These are phyloP conservation scores for Liquidambar formosana DNA, from an alignment of 164 flowering plant species.

Conservation along the genomic window DNA sequence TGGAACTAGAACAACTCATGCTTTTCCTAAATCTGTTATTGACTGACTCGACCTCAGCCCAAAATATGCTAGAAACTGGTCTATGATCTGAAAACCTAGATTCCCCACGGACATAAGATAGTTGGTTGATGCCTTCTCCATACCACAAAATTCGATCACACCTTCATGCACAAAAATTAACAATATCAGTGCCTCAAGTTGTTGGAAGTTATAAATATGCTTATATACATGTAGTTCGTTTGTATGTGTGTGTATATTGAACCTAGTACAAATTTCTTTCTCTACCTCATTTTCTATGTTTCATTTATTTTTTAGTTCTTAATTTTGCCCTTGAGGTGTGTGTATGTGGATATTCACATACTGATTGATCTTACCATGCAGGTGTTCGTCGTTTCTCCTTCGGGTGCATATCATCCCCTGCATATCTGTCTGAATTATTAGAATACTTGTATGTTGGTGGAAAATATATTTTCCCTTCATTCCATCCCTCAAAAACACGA, in stretches of 20 bases:
- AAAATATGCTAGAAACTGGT: conserved; percentile 69
- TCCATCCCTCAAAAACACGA: conserved; percentile 80
- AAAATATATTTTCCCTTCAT: conserved; percentile 82
- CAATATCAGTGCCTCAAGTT: background rate
- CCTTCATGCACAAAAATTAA: conserved; percentile 37
- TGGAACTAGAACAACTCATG: conserved; percentile 60
- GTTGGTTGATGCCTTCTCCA: conserved; percentile 71
- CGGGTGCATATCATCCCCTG: conserved; percentile 82
- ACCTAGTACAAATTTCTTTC: background rate
- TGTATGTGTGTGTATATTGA: too few species aligned
- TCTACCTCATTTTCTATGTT: background rate
- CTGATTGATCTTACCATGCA: conserved; percentile 66
- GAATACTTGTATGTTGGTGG: conserved; percentile 97
- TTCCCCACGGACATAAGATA: conserved; percentile 76
- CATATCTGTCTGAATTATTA: conserved; percentile 86
- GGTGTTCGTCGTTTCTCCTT: conserved; percentile 96
- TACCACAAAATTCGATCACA: conserved; percentile 77
- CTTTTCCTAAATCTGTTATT: conserved; percentile 49
- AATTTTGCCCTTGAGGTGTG: background rate
- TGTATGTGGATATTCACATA: background rate
- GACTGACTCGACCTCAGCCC: conserved; percentile 68
- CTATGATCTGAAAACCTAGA: conserved; percentile 78
- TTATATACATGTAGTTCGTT: background rate
- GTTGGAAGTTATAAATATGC: background rate
- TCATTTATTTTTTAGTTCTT: background rate